Base-by-base conservation (phyloP, 2,329 filamentous ascomycete species). In the Nemania bipapillata region DNA sequence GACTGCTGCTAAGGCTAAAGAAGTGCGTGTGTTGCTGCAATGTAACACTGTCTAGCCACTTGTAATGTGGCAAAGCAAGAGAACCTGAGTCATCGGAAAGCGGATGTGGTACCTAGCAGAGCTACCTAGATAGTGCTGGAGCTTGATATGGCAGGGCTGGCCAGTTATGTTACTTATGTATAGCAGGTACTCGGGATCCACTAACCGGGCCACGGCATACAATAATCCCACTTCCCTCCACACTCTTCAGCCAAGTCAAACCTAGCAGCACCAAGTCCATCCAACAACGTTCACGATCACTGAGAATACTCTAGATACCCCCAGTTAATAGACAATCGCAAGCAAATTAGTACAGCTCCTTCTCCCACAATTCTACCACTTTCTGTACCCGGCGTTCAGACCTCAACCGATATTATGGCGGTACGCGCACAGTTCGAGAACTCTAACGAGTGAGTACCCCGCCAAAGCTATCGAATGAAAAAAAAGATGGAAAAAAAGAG, bases 361-460 rank as follows among this genome's bases (percentile, higher is more conserved):
- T 45, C 62, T 55, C 63, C 50, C 66, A 72, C 63, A 55, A 74
- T 74, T 74, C 50, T 55, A 68, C 42, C 66, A 42, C 60, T 66
- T 45, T 53, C 66, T 15, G 65, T 64, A 63, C 68, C 59, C 69
- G 70, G 72, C 68, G 76, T 61, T 30, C 70, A 70, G 49, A 54
- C 63, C 73, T 66, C 58, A 63, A 50, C 57, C 59, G 72, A 59
- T 54, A 84, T 76, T 78, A 91, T 91, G 89, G 88, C 89, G 78
- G 88, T 91, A 66, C 87, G 89, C 79, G 89, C 89, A 74, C 89
- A 93, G 80, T 96, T 96, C 80, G 92, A 96, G 83, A 95, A 94
- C 85, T 95, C 92, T 77, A 95, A 95, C 84, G 92, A 96, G 92
- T 95, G 85, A 79, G 90, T 84, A 77, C 77, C 74, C 76, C 75